Evolutionary conservation across 2,329 filamentous ascomycete genomes (phyloP), one percentile per base, ranked within the genome.

Genomic region (Rutstroemia sp.): DNA sequence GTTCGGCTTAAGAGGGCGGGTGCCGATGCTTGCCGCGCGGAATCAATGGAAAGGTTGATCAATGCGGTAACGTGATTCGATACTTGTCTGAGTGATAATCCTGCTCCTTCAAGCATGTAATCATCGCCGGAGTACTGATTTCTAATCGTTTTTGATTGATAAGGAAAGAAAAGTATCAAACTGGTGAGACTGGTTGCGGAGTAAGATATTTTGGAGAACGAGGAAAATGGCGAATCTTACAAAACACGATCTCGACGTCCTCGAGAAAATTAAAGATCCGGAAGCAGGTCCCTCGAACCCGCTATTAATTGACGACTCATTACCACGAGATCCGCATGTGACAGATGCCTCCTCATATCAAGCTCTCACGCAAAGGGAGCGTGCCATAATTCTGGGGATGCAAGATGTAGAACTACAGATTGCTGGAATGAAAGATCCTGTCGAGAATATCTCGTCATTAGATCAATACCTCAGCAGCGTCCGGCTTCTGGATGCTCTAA

Each of bases 231-330:
- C 78, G 45, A 67, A 73, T 14, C 73, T 87, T 57, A 84, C 78
- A 67, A 73, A 70, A 47, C 78, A 79, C 60, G 84, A 87, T 67
- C 71, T 82, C 68, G 77, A 81, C 56, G 77, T 87, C 62, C 78
- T 87, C 57, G 77, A 81, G 60, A 86, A 86, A 68, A 86, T 87
- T 69, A 81, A 80, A 64, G 83, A 87, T 59, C 83, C 83, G 1
- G 84, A 87, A 65, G 78, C 78, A 7, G 77, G 85, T 60, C 79
- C 83, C 14, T 73, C 77, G 16, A 71, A 76, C 9, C 72, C 76
- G 12, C 70, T 82, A 53, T 73, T 82, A 56, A 73, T 85, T 57
- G 80, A 85, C 56, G 19, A 60, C n/a, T 68, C 71, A 16, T 66
- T 77, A 34, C 72, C 73, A 8, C 81, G 77, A 62, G 82, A 86